Percentiles rank a stretch among this genome's conserved stretches.
phyloP scores from a whole-genome alignment of 2,329 filamentous ascomycete species.

The Zymoseptoria ardabiliae region DNA sequence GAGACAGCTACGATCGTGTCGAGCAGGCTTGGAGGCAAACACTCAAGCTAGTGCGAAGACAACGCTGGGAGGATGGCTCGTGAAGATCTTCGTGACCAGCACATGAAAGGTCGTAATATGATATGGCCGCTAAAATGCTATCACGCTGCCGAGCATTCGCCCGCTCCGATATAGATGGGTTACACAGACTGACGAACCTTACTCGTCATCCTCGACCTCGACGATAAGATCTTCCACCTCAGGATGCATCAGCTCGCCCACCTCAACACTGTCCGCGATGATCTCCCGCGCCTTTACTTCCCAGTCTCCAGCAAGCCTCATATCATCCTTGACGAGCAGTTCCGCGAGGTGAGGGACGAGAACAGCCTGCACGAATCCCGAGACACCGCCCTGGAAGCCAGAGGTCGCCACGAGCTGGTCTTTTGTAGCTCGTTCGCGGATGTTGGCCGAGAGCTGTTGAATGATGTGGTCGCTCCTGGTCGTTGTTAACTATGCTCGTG shows the following conservation, averaged over 20 bases:
- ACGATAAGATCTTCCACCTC: slow-evolving; percentile 24
- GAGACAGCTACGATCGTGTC: too few relatives aligned
- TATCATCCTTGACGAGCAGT: slow-evolving; percentile 29
- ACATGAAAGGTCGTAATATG: neutral
- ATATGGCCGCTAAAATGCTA: neutral
- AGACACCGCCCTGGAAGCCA: slow-evolving; percentile 29
- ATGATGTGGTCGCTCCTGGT: slow-evolving; percentile 29
- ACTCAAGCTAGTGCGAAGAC: too few relatives aligned
- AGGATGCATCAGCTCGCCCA: slow-evolving; percentile 28
- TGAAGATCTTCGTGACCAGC: neutral
- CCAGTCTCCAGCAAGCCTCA: slow-evolving; percentile 17
- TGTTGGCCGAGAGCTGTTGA: slow-evolving; percentile 18
- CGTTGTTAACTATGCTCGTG: slow-evolving; percentile 1
- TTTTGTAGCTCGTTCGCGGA: slow-evolving; percentile 23
- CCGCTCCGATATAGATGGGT: neutral
- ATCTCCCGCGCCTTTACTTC: slow-evolving; percentile 19
- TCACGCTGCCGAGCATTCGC: neutral
- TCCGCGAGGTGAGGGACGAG: slow-evolving; percentile 33
- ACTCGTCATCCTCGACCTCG: slow-evolving; percentile 7
- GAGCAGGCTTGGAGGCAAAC: too few relatives aligned
- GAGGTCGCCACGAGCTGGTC: slow-evolving; percentile 27
- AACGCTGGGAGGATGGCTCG: neutral
- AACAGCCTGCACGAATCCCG: slow-evolving; percentile 31
- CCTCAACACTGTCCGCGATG: slow-evolving; percentile 25
- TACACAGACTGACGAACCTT: neutral